Base-by-base conservation (phyloP, 2,329 filamentous ascomycete species). In the Cytospora schulzeri region DNA sequence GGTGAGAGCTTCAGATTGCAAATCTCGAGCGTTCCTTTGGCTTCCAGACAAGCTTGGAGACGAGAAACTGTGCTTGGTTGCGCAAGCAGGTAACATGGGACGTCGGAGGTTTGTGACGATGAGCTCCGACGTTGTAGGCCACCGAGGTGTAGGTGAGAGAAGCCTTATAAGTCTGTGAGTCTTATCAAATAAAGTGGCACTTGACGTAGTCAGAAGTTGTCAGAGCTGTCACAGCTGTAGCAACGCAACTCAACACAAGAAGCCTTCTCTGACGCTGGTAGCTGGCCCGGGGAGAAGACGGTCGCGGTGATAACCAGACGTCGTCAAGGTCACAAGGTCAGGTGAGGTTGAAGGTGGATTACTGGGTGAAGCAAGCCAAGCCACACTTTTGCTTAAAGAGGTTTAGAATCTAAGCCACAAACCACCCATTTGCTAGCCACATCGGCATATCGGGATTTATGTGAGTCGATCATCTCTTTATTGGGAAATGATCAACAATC, bases 401-500 rank as follows among this genome's bases (percentile, higher is more conserved):
- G 38, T 19, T n/a, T 41, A 41, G 38, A 4, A 1, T 19, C 33
- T 41, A 6, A 41, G 38, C 38, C 38, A 41, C 15, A 19, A n/a
- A 41, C 38, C 4, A n/a, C 38, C 38, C 38, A 8, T 19, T 5
- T 5, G 17, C 22, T 51, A 62, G 59, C 53, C 41, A 50, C 57
- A 35, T 35, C 60, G 60, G 60, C 22, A 62, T 38, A 29, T 62
- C 60, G 60, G 60, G 38, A 19, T 35, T 63, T 53, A 38, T 54
- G 26, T 2, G 38, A 1, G 38, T 17, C 2, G 38, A 41, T 41
- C 38, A 19, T n/a, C 4, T 41, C 38, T 6, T 19, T 5, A 41
- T 41, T 7, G 5, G 38, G 38, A n/a, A 8, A 41, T 41, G 17
- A 41, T 41, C 38, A 41, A 41, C 17, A 19, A 41, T 41, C 38